Evolutionary conservation across 2,329 filamentous ascomycete species (phyloP).

Genomic region (Alternaria incomplexa): DNA sequence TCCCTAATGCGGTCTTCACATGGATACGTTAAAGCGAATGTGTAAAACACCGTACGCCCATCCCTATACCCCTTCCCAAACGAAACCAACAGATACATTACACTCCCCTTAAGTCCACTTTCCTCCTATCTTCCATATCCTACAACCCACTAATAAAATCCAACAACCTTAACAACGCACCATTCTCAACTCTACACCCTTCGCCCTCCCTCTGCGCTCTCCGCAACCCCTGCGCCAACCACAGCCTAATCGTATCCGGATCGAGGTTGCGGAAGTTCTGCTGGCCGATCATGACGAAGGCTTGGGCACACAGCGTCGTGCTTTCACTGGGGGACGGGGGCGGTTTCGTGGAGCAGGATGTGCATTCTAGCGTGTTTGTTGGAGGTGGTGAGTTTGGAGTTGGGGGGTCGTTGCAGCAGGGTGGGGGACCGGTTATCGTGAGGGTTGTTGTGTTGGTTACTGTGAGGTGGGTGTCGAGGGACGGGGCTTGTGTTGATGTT

Average conservation of each 20-base stretch:
- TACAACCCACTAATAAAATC: constrained; percentile 43
- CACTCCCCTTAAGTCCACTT: background rate
- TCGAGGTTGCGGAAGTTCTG: constrained; percentile 44
- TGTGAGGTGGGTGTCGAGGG: background rate
- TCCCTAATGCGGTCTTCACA: background rate
- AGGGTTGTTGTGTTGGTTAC: background rate
- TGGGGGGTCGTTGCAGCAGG: constrained; percentile 29
- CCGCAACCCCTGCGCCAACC: constrained; percentile 40
- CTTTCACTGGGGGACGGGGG: constrained; percentile 35
- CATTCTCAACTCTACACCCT: constrained; percentile 46
- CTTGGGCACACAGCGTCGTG: constrained; percentile 44
- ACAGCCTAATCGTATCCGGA: constrained; percentile 36
- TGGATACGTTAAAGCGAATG: background rate
- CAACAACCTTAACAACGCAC: constrained; percentile 39
- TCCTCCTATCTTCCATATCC: background rate
- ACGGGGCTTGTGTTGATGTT: background rate
- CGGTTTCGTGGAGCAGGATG: constrained; percentile 33
- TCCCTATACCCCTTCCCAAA: background rate
- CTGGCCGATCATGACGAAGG: constrained; percentile 43
- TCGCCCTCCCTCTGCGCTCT: constrained; percentile 36
- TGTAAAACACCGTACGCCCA: constrained; percentile 10
- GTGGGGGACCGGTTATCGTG: constrained; percentile 22
- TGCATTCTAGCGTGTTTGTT: constrained; percentile 30
- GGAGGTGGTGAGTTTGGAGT: background rate
- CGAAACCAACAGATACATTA: background rate